Evolutionary conservation across 768 basidiomycete species (phyloP), one percentile per base, ranked within the genome.

Genomic region (Lyophyllum decastes): DNA sequence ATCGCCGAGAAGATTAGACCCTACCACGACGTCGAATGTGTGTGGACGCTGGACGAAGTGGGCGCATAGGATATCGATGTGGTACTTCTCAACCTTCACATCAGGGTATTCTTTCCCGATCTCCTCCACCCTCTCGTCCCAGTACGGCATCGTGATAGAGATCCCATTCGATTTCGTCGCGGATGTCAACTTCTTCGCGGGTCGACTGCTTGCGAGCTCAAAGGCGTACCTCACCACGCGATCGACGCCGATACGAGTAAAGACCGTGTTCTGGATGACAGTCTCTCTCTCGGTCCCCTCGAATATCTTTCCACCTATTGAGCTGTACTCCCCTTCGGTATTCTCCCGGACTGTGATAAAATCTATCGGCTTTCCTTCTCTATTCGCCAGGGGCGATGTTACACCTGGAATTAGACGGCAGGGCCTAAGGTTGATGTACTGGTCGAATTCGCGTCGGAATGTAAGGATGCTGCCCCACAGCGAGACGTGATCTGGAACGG

Each of bases 331-430:
- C 50, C 83, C 83, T 61, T 85, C 83, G 10, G 77, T 80, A 62
- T 85, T 85, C 66, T 85, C 83, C 45, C 83, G 73, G 11, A 83
- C 79, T 38, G 82, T 82, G 53, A 79, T 70, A 70, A 82, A 83
- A 65, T 85, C 80, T 48, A 83, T 77, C 0, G 76, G 69, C 54
- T 75, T 73, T 1, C 65, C 68, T 16, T 64, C 69, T 41, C 77
- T 72, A 54, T 77, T 77, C n/a, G 75, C 74, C 30, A 83, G 72
- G 1, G 80, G 82, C 2, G 78, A 78, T 1, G 68, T 66, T 19
- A 79, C 79, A 6, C 82, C 83, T 10, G 75, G 72, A 1, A 84
- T 73, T 19, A 83, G 73, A 16, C 78, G 73, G 38, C 80, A 79
- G 4, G 78, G 81, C n/a, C 83, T 71, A 7, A 78, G 69, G 57